Percentiles rank a stretch among this genome's conserved stretches.
These are phyloP conservation scores for Nakazawaea ishiwadae DNA, from an alignment of 805 yeast genomes.

Conservation along the genomic window DNA sequence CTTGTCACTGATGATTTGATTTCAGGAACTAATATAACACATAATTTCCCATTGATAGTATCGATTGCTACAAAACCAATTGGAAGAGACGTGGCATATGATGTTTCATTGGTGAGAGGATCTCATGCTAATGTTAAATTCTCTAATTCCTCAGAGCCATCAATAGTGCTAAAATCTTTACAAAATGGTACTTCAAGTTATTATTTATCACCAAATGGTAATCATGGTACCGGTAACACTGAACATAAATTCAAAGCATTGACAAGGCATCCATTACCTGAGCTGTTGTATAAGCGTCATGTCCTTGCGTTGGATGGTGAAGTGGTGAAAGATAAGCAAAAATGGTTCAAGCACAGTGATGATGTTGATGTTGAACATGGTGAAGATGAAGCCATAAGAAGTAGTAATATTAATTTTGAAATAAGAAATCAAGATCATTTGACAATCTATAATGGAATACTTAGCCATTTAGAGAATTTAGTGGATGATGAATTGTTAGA, in stretches of 20 bases:
- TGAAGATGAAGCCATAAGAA: not conserved
- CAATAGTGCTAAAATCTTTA: conserved; percentile 22
- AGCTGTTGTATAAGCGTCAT: conserved; percentile 22
- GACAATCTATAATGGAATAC: conserved; percentile 28
- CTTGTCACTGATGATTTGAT: conserved; percentile 15
- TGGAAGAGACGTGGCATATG: conserved; percentile 22
- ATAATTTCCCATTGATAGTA: conserved; percentile 28
- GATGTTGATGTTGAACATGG: not conserved
- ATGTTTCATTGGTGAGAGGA: conserved; percentile 24
- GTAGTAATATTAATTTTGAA: too few relatives aligned
- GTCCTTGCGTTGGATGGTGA: conserved; percentile 27
- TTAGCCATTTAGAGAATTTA: conserved; percentile 30
- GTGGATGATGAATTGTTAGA: conserved; percentile 30
- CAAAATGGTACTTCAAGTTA: conserved; percentile 44
- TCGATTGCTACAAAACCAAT: conserved; percentile 17
- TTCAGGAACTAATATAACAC: conserved; percentile 17
- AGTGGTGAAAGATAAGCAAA: conserved; percentile 21
- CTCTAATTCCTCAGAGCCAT: conserved; percentile 17
- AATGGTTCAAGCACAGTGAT: not conserved
- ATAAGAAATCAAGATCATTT: not conserved
- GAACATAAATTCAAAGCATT: conserved; percentile 27
- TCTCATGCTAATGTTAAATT: conserved; percentile 15
- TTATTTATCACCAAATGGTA: conserved; percentile 38
- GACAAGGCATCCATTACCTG: conserved; percentile 19
- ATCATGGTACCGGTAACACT: conserved; percentile 38